phyloP scores from a whole-genome alignment of 257 asterid genomes.

The Solanum appendiculatum region DNA sequence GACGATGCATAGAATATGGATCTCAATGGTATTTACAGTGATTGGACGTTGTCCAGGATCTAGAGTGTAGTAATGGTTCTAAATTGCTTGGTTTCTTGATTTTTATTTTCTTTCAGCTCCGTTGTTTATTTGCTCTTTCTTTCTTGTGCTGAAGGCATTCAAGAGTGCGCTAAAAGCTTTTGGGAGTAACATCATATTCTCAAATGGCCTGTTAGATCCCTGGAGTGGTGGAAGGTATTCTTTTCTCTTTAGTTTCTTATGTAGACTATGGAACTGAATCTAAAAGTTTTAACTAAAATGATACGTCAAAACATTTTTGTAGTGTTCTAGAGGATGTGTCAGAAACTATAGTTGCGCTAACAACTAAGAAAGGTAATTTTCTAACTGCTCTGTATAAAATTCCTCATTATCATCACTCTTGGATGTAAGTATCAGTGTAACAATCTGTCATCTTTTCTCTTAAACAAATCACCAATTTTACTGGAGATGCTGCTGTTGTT shows the following conservation, averaged over 20 bases:
- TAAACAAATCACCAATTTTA: not conserved
- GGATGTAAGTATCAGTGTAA: not conserved
- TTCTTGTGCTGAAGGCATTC: conserved; percentile 36
- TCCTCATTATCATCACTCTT: not conserved
- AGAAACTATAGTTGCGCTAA: conserved; percentile 69
- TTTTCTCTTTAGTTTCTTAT: not conserved
- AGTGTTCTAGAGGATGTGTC: conserved; percentile 82
- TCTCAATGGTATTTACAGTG: not conserved
- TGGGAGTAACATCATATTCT: conserved; percentile 92
- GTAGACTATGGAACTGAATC: not conserved
- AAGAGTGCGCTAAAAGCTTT: conserved; percentile 44
- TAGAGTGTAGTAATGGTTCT: not conserved
- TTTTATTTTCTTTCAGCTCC: not conserved
- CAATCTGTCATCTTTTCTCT: not conserved
- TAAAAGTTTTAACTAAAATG: not conserved
- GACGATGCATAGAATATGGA: not conserved
- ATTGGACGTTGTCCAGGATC: not conserved
- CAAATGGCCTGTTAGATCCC: conserved; percentile 90
- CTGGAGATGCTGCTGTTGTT: not conserved
- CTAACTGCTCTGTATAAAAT: not conserved
- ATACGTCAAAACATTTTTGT: conserved; percentile 10
- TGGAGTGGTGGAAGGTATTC: conserved; percentile 95
- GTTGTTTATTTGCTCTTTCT: not conserved
- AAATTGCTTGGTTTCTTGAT: not conserved
- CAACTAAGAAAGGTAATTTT: conserved; percentile 57